Evolutionary conservation across 805 yeast genomes (phyloP), one percentile per base, ranked within the genome.

Genomic region (Danielia reshetovae): DNA sequence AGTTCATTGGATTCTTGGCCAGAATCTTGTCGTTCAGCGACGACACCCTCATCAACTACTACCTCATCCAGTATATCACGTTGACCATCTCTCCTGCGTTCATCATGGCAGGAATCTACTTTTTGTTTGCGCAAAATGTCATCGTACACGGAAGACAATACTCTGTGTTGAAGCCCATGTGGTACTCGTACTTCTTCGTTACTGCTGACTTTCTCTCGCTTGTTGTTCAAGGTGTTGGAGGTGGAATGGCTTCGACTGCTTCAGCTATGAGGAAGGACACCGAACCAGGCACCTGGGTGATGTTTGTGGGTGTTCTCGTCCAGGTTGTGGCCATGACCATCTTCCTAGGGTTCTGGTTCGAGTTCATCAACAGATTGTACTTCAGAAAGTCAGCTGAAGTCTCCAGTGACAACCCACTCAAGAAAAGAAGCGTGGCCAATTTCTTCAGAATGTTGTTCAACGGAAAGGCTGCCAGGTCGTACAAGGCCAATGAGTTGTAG

Each of bases 101-200:
- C 35, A 50, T 65, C 12, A 66, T 66, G 72, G 72, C 57, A 2
- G 72, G 71, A 1, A 45, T 66, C 12, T 66, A 66, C 43, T 62
- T 59, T 39, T 27, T 65, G 5, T 63, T 66, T 43, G 71, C 70
- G 2, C 70, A 64, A 37, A 32, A 59, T 37, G 68, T 65, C 30
- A 64, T 60, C 10, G 48, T 61, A 13, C 62, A 62, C 34, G 70
- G 71, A 7, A 41, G 65, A 29, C 50, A 55, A 24, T 66, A 56
- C 42, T 60, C 69, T 14, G 45, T 60, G 2, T 51, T 65, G 39
- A 60, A 58, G 38, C 72, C 72, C 4, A 54, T 65, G 57, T 64
- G 69, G 69, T 66, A 66, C 39, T 58, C 71, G 2, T 66, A 66
- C 48, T 52, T 65, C 17, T 66, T 66, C 40, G 62, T 66, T 33